Conservation (phyloP, 2,329 filamentous ascomycete genomes). For the Emergomyces orientalis region DNA sequence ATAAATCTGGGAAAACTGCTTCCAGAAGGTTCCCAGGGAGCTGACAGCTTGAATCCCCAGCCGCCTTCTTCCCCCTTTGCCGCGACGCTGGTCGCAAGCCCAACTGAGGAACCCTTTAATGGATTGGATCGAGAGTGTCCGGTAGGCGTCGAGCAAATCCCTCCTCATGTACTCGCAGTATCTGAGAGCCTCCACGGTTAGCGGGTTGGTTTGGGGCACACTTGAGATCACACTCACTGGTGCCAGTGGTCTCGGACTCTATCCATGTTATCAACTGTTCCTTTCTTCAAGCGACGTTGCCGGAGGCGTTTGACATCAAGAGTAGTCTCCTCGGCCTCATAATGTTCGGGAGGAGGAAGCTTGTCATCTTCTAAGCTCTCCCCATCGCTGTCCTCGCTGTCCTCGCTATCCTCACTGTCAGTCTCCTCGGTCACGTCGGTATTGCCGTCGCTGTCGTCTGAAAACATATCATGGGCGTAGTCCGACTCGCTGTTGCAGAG, state of each 20-base stretch:
- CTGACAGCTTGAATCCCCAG: constrained; percentile 12
- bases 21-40: constrained; percentile 11
- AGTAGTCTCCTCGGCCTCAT: not conserved
- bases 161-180: not conserved
- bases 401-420: not conserved
- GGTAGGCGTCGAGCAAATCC: not conserved
- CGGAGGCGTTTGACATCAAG: not conserved
- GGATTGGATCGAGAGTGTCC: not conserved
- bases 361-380: not conserved
- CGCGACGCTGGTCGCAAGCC: constrained; percentile 16
- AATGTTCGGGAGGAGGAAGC: not conserved
- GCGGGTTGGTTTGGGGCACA: not conserved
- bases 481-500: not conserved
- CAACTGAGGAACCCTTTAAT: constrained; percentile 17
- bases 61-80: constrained; percentile 16
- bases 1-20: constrained; percentile 10
- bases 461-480: constrained; percentile 2
- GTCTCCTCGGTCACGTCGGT: not conserved
- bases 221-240: not conserved
- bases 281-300: not conserved
- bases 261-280: not conserved
- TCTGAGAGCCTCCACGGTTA: not conserved
- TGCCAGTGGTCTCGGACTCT: not conserved
- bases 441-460: not conserved
- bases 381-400: not conserved